Evolutionary conservation across 768 basidiomycete species (phyloP), one percentile per base, ranked within the genome.

Genomic region (Lanmaoa pseudosensibilis): DNA sequence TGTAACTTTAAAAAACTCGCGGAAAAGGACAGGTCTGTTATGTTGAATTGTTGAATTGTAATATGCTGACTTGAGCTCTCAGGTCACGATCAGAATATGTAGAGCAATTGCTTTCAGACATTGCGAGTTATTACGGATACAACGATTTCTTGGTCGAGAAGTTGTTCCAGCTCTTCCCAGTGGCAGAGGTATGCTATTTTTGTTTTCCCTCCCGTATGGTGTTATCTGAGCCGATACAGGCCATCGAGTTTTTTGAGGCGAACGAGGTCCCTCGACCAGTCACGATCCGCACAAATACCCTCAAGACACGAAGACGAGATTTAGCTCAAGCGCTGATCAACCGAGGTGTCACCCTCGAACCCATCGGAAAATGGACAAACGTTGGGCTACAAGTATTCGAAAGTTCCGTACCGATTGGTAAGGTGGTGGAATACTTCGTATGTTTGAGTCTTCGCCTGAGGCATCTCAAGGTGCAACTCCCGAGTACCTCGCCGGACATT

Each of bases 321-420:
- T 84, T 99, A 56, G 96, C 93, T 2, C 96, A 98, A 73, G 82
- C 87, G 0, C 80, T 99, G 36, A 87, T 98, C 64, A 97, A 97
- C 71, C 85, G 97, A 46, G 97, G 97, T 34, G 97, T 98, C 58
- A 97, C 92, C 68, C 83, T 99, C 52, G 96, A 98, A 70, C 95
- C 97, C 21, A 95, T 99, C 62, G 97, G 96, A 32, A 98, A 98
- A 76, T 98, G 97, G 97, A 92, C 92, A 30, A 98, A 98, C 68
- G 95, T 98, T 59, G 97, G 97, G 16, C 80, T 99, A n/a, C 97
- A 98, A 73, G 90, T 99, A 4, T 98, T 98, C 70, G 96, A 98
- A 75, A 92, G 90, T 61, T 87, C 83, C 58, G 94, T 99, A 2
- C 97, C 97, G 0, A 92, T 99, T 59, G 96, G 92, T 83, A 65